phyloP scores from a whole-genome alignment of 2,329 filamentous ascomycete species.

The Rhynchosporium graminicola region DNA sequence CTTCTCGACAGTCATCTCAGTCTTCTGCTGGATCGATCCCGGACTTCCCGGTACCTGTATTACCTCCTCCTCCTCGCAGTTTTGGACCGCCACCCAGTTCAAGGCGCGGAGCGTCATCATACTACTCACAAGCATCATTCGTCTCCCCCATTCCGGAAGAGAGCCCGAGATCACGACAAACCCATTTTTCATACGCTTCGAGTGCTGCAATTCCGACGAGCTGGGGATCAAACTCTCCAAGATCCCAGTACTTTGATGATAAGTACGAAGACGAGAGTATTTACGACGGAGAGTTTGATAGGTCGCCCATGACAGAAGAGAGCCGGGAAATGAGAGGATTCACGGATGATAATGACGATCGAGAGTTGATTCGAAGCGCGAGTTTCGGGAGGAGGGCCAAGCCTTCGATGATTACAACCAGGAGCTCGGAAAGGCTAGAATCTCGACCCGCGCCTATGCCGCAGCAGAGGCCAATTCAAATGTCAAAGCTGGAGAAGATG shows the following conservation, averaged over 20 bases:
- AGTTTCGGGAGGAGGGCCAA: slow-evolving; percentile 63
- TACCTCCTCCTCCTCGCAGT: slow-evolving; percentile 42
- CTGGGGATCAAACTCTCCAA: slow-evolving; percentile 57
- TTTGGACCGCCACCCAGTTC: slow-evolving; percentile 62
- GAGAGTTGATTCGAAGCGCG: slow-evolving; percentile 59
- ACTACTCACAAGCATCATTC: slow-evolving; percentile 65
- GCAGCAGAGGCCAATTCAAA: slow-evolving; percentile 38
- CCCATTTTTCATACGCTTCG: slow-evolving; percentile 68
- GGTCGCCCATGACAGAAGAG: slow-evolving; percentile 32
- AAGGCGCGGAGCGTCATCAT: slow-evolving; percentile 61
- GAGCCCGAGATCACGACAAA: slow-evolving; percentile 52
- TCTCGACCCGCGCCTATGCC: slow-evolving; percentile 33
- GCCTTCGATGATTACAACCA: slow-evolving; percentile 56
- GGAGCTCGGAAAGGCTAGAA: slow-evolving; percentile 32
- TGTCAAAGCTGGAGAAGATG: slow-evolving; percentile 43
- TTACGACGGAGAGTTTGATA: slow-evolving; percentile 26
- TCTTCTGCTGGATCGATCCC: slow-evolving; percentile 59
- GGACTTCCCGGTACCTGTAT: slow-evolving; percentile 45
- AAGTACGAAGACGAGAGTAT: slow-evolving; percentile 26
- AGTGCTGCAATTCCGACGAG: slow-evolving; percentile 71
- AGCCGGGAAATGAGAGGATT: slow-evolving; percentile 37
- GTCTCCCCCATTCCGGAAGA: slow-evolving; percentile 79
- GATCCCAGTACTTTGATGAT: slow-evolving; percentile 42
- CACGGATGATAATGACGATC: slow-evolving; percentile 47
- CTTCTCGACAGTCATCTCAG: slow-evolving; percentile 54